Evolutionary conservation across 148 eudicot genomes (phyloP), one percentile per base, ranked within the genome.

Genomic region (Pouteria glomerata): DNA sequence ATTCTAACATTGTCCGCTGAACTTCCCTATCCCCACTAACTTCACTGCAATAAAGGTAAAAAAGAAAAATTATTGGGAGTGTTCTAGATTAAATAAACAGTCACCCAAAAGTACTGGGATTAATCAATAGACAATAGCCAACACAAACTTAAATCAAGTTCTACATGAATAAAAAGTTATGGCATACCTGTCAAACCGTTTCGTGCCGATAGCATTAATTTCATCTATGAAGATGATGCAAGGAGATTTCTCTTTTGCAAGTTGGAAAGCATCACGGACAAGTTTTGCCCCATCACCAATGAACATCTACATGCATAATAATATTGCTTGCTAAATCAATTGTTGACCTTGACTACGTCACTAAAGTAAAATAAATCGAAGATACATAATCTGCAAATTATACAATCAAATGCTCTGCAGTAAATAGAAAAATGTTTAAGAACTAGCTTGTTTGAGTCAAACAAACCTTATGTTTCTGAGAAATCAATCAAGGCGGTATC

Each of bases 241-340:
- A 71, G 99, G 99, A 64, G 96, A 82, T 73, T 92, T 96, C 76
- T 96, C 99, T 74, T 96, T 95, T 14, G 97, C 99, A 69, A 96
- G 97, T 73, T 87, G 94, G 76, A 96, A 92, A 66, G 97, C 99
- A 82, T 96, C 97, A 75, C 97, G 99, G 47, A 96, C 99, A 55
- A 96, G 92, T 79, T 91, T 94, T 41, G 98, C 97, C 51, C 98
- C 99, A 73, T 96, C 99, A 45, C 99, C 99, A 73, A 96, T 90
- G 74, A 89, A 92, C 97, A 89, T 95, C 99, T 94, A 69, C 45
- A 76, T 35, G 27, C 71, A 75, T 39, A 23, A 34, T 29, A 74
- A 62, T 14, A 2, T 29, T 59, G 11, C 15, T 50, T 33, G n/a
- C 57, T 12, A 21, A 27, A 24, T 42, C 16, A 63, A 31, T 33